Conservation (phyloP, 257 asterid genomes). For the Ehretia macrophylla region DNA sequence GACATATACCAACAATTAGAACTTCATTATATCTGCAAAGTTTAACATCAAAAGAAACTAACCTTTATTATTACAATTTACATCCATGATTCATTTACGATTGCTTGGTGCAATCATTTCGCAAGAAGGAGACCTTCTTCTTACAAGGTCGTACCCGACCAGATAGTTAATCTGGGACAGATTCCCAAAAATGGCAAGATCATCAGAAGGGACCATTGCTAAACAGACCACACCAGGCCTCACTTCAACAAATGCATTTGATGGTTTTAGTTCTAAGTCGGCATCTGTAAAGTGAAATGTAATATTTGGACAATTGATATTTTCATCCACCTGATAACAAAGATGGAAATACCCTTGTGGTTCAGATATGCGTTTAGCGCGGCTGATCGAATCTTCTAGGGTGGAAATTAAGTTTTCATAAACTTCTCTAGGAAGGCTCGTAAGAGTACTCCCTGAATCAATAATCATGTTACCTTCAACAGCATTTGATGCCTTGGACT, state of each 20-base stretch:
- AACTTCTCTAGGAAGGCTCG: slow-evolving; percentile 22
- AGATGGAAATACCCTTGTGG: slow-evolving; percentile 12
- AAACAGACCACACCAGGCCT: slow-evolving; percentile 32
- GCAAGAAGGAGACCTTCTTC: slow-evolving; percentile 25
- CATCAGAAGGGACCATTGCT: slow-evolving; percentile 20
- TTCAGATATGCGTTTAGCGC: slow-evolving; percentile 7
- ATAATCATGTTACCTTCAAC: slow-evolving; percentile 45
- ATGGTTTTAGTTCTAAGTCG: slow-evolving; percentile 31
- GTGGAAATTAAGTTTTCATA: slow-evolving; percentile 24
- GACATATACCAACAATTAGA: no score
- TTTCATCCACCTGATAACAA: slow-evolving; percentile 23
- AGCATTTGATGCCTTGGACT: no score
- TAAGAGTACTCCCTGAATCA: slow-evolving; percentile 62
- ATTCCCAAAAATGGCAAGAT: slow-evolving; percentile 42
- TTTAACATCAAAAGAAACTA: no score
- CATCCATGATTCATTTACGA: no score
- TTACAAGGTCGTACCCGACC: slow-evolving; percentile 51
- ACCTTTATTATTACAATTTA: no score
- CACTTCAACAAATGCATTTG: slow-evolving; percentile 34
- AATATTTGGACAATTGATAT: slow-evolving; percentile 16
- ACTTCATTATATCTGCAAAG: no score
- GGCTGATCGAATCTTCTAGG: slow-evolving; percentile 2
- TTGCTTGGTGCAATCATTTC: slow-evolving; percentile 40
- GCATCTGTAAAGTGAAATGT: slow-evolving; percentile 42
- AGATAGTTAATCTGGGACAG: slow-evolving; percentile 37